Base-by-base conservation (phyloP, 495 filamentous ascomycete species). In the Penicillium antarcticum region DNA sequence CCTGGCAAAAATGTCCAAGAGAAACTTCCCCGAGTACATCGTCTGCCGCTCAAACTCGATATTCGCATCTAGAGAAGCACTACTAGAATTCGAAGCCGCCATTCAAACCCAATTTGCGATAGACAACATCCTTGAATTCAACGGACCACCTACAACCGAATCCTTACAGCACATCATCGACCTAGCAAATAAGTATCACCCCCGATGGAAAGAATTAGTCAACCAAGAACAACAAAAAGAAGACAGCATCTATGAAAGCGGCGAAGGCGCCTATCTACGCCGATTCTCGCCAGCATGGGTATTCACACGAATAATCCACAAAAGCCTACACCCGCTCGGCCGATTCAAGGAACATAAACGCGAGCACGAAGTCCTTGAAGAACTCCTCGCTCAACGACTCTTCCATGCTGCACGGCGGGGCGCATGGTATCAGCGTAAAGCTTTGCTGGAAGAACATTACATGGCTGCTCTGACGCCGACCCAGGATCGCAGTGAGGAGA, bases 371-470 rank as follows among this genome's bases (percentile, higher is more conserved):
- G 67, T 95, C 2, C 71, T 96, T 1, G 73, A 68, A 1, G 89
- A 94, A 56, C 79, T 98, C 2, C 86, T 98, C 3, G 67, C 65
- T 14, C 94, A 97, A 59, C 82, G 79, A 4, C 78, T 95, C 10
- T 96, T 97, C 64, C 92, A 97, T 63, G 75, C 86, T 34, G 80
- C 89, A 12, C 80, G 92, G 21, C 84, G 92, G 18, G 94, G 94
- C 1, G 84, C 84, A 1, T 98, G 94, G 94, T 97, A 97, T 62
- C 91, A 97, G 66, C 88, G 94, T 13, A 96, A 92, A 71, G 94
- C 94, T 1, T 70, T 98, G 5, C 66, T 98, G 14, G 94, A 98
- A 71, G 94, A 98, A 68, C 90, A 92, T 56, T 97, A 98, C 62
- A 92, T 97, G 88, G 76, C 80, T 65, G 74, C 76, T 1, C 60